Percentiles rank a stretch among this genome's conserved stretches.
Conservation (phyloP, 257 asterid species). For the Nicotiana tabacum region DNA sequence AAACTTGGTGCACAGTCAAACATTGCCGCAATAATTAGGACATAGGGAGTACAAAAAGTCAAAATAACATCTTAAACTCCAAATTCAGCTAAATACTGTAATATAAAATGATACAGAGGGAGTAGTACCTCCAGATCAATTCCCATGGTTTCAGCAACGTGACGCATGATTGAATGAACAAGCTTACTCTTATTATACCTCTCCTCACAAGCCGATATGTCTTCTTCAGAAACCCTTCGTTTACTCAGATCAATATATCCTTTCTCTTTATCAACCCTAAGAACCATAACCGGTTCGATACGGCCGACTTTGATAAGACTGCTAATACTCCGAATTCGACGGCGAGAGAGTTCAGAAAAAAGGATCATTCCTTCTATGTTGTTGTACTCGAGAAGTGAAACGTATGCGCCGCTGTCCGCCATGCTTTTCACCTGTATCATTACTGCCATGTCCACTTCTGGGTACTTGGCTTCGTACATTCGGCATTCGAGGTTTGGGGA, state of each 20-base stretch:
- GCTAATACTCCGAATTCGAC: slow-evolving; percentile 91
- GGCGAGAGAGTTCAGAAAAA: slow-evolving; percentile 96
- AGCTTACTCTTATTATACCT: slow-evolving; percentile 95
- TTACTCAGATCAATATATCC: slow-evolving; percentile 97
- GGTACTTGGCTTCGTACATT: slow-evolving; percentile 94
- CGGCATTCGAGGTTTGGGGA: slow-evolving; percentile 86
- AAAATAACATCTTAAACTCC: neutral
- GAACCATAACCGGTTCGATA: slow-evolving; percentile 95
- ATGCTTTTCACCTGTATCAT: slow-evolving; percentile 96
- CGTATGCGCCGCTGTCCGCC: slow-evolving; percentile 99
- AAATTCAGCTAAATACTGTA: neutral
- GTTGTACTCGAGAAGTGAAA: slow-evolving; percentile 83
- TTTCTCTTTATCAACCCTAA: slow-evolving; percentile 89
- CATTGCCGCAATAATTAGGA: no score
- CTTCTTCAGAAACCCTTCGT: slow-evolving; percentile 96
- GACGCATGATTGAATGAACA: slow-evolving; percentile 95
- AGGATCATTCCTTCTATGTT: slow-evolving; percentile 96
- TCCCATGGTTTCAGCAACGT: slow-evolving; percentile 87
- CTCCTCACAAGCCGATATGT: slow-evolving; percentile 83
- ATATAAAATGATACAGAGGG: neutral
- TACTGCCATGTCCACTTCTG: slow-evolving; percentile 90
- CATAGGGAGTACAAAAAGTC: neutral
- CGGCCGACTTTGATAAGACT: slow-evolving; percentile 91
- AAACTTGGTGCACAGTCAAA: neutral
- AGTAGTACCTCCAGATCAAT: slow-evolving; percentile 69